Evolutionary conservation across 106 monocot genomes (phyloP).

Genomic region (Xerophyta viscosa): DNA sequence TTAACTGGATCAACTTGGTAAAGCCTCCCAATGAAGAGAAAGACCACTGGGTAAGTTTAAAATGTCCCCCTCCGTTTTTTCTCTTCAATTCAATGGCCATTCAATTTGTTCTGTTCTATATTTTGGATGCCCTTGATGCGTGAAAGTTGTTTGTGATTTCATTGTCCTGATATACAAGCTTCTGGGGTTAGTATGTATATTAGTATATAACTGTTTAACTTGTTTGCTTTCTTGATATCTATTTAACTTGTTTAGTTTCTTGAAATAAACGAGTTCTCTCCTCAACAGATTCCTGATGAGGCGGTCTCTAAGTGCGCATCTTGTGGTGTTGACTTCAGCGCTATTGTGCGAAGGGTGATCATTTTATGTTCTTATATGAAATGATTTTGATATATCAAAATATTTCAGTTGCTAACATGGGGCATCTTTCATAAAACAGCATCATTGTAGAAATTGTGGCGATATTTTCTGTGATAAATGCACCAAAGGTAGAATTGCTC

Average conservation of each 20-base stretch:
- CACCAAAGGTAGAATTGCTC: conserved; percentile 80
- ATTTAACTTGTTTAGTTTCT: no score
- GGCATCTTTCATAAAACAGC: conserved; percentile 35
- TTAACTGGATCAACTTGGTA: conserved; percentile 77
- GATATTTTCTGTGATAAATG: conserved; percentile 98
- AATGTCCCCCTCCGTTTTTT: no score
- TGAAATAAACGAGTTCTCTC: no score
- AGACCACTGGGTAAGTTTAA: conserved; percentile 93
- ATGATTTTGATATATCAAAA: no score
- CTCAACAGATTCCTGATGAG: conserved; percentile 81
- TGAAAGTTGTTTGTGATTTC: no score
- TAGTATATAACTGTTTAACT: no score
- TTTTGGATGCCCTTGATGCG: no score
- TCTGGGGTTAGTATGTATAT: no score
- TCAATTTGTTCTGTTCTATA: no score
- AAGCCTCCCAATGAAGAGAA: conserved; percentile 89
- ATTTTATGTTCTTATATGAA: neutral
- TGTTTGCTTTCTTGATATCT: no score
- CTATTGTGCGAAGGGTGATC: conserved; percentile 74
- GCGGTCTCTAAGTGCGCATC: conserved; percentile 74
- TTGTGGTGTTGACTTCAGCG: conserved; percentile 66
- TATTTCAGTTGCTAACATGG: conserved; percentile 7
- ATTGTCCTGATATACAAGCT: no score
- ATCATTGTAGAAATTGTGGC: conserved; percentile 95
- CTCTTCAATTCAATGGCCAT: no score